A percentile compares a stretch with the other conserved stretches of the same genome.
Conservation (phyloP, 2,329 filamentous ascomycete species). For the Alternaria panax region DNA sequence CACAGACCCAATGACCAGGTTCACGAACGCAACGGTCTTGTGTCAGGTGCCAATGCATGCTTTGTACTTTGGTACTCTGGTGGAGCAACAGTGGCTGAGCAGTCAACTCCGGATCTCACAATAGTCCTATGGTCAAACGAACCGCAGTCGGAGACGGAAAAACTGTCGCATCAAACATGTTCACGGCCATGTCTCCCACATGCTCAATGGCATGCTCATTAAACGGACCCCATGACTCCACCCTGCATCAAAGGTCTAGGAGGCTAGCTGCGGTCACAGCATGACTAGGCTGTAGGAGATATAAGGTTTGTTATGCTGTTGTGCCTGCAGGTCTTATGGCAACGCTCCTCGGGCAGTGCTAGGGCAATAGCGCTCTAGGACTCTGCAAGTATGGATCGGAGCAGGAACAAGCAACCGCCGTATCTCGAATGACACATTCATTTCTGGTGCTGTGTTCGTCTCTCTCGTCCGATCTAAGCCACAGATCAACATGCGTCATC, state of each 20-base stretch:
- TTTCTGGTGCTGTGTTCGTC: not conserved
- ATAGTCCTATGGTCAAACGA: constrained; percentile 8
- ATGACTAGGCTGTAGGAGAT: constrained; percentile 22
- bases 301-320: constrained; percentile 19
- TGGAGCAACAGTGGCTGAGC: constrained; percentile 1
- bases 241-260: constrained; percentile 30
- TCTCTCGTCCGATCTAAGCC: constrained; percentile 30
- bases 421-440: not conserved
- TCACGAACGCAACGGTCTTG: constrained; percentile 38
- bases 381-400: not conserved
- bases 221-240: constrained; percentile 9
- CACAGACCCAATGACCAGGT: constrained; percentile 46
- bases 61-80: constrained; percentile 26
- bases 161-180: not conserved
- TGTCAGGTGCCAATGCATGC: constrained; percentile 44
- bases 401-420: not conserved
- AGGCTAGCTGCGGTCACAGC: constrained; percentile 32
- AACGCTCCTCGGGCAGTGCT: constrained; percentile 10
- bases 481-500: constrained; percentile 37
- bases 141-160: not conserved
- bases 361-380: constrained; percentile 6
- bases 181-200: not conserved
- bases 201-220: not conserved
- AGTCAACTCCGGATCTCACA: constrained; percentile 3
- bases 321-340: constrained; percentile 27